A percentile compares a stretch with the other conserved stretches of the same genome.
phyloP scores from a whole-genome alignment of 805 yeast genomes.

The Candida nonsorbophila region DNA sequence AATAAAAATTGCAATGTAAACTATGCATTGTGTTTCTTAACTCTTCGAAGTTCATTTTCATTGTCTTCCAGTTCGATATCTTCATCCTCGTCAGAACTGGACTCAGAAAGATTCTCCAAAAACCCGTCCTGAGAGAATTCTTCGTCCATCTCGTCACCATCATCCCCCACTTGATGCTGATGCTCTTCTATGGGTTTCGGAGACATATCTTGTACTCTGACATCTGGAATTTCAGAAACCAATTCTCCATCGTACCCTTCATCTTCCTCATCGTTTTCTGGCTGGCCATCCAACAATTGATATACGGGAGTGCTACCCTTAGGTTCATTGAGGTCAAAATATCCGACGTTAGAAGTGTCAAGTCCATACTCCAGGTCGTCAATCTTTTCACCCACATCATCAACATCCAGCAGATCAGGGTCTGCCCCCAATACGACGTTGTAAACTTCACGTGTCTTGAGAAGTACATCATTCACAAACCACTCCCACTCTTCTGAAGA shows the following conservation, averaged over 20 bases:
- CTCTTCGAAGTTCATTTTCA: constrained; percentile 38
- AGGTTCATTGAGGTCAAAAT: constrained; percentile 34
- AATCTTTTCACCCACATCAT: too few relatives aligned
- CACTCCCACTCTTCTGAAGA: constrained; percentile 47
- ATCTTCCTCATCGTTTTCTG: constrained; percentile 10
- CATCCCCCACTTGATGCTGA: constrained; percentile 18
- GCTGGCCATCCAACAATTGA: constrained; percentile 9
- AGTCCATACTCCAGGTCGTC: constrained; percentile 15
- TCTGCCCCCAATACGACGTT: constrained; percentile 52
- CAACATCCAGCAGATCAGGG: not conserved
- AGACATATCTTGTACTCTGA: constrained; percentile 25
- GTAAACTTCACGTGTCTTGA: constrained; percentile 51
- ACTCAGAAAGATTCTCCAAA: constrained; percentile 38
- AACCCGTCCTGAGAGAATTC: constrained; percentile 26
- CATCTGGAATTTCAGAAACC: constrained; percentile 11
- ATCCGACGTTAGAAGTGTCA: constrained; percentile 33
- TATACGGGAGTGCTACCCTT: constrained; percentile 29
- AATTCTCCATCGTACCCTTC: constrained; percentile 19
- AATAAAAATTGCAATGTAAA: too few relatives aligned
- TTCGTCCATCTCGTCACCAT: constrained; percentile 20
- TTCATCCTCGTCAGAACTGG: constrained; percentile 32
- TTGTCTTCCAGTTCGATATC: constrained; percentile 14
- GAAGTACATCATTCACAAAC: constrained; percentile 43
- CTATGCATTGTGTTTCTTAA: constrained; percentile 27
- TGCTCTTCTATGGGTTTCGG: constrained; percentile 18